phyloP scores from a whole-genome alignment of 2,329 filamentous ascomycete species.

The Berkeleyomyces basicola region DNA sequence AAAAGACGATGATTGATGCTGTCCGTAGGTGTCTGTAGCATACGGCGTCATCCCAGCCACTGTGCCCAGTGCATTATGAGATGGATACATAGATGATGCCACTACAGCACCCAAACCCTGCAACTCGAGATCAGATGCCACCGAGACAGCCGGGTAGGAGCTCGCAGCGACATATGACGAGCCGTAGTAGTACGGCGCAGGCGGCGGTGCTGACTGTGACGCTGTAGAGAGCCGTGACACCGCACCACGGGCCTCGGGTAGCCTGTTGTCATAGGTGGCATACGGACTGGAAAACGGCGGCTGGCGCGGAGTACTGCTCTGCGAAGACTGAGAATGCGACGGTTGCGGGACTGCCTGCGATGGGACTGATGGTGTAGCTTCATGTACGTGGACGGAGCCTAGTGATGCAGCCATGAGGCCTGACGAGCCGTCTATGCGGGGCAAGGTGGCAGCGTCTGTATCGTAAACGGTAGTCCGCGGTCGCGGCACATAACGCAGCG shows the following conservation, averaged over 20 bases:
- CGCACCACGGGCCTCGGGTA: slow-evolving; percentile 7
- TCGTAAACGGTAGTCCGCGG: slow-evolving; percentile 14
- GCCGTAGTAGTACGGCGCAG: slow-evolving; percentile 9
- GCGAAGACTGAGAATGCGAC: slow-evolving; percentile 12
- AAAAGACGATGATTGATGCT: slow-evolving; percentile 12
- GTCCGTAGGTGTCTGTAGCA: slow-evolving; percentile 6
- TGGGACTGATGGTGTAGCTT: neutral
- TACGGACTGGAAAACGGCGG: slow-evolving; percentile 10
- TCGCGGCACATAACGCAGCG: slow-evolving; percentile 8
- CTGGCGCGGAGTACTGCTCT: slow-evolving; percentile 12
- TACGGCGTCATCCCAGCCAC: slow-evolving; percentile 5
- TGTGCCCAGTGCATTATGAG: slow-evolving; percentile 2
- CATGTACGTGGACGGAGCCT: neutral
- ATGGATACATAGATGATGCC: slow-evolving; percentile 11
- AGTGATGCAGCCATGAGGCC: neutral
- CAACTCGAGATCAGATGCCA: slow-evolving; percentile 6
- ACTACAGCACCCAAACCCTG: slow-evolving; percentile 6
- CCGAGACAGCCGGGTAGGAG: slow-evolving; percentile 11
- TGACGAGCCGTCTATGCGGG: slow-evolving; percentile 9
- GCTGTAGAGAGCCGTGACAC: slow-evolving; percentile 1
- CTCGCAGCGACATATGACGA: slow-evolving; percentile 9
- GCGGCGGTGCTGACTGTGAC: slow-evolving; percentile 1
- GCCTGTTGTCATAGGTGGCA: slow-evolving; percentile 1
- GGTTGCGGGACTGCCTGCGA: neutral
- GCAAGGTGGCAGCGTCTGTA: slow-evolving; percentile 3